Conservation (phyloP, 2,329 filamentous ascomycete species). For the Pseudopyricularia cyperi region DNA sequence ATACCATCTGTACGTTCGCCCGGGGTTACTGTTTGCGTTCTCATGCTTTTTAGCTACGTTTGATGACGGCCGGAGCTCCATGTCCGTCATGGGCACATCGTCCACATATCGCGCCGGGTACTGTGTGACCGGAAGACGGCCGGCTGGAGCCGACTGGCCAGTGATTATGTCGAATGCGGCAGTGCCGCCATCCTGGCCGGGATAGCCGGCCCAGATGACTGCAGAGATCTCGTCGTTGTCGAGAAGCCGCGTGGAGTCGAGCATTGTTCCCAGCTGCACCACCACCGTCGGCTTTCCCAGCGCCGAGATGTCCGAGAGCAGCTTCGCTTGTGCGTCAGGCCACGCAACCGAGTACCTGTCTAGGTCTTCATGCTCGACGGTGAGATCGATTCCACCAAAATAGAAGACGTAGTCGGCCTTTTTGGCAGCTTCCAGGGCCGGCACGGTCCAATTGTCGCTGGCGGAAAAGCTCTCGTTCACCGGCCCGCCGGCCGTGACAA, state of each 20-base stretch:
- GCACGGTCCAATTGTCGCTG: constrained; percentile 17
- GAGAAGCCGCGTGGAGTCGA: constrained; percentile 37
- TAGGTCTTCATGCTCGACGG: constrained; percentile 34
- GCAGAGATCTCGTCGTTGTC: constrained; percentile 32
- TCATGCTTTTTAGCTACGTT: neutral
- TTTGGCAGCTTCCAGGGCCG: constrained; percentile 23
- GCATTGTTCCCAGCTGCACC: constrained; percentile 33
- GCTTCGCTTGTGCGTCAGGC: constrained; percentile 34
- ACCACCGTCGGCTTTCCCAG: constrained; percentile 34
- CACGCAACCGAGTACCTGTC: constrained; percentile 39
- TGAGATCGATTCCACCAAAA: constrained; percentile 41
- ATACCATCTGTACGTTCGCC: constrained; percentile 48
- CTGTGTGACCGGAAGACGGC: constrained; percentile 40
- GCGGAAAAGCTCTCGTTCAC: constrained; percentile 9
- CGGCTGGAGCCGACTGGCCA: constrained; percentile 36
- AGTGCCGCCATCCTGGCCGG: constrained; percentile 44
- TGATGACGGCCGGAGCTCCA: constrained; percentile 30
- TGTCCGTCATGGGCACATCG: constrained; percentile 40
- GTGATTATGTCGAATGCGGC: constrained; percentile 41
- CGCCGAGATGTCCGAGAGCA: constrained; percentile 30
- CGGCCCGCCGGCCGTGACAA: neutral
- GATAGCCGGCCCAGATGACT: constrained; percentile 45
- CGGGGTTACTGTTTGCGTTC: constrained; percentile 20
- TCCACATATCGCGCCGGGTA: constrained; percentile 39
- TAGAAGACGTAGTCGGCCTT: constrained; percentile 38